Evolutionary conservation across 73 alveolate genomes (phyloP).

Genomic region (Stentor coeruleus): DNA sequence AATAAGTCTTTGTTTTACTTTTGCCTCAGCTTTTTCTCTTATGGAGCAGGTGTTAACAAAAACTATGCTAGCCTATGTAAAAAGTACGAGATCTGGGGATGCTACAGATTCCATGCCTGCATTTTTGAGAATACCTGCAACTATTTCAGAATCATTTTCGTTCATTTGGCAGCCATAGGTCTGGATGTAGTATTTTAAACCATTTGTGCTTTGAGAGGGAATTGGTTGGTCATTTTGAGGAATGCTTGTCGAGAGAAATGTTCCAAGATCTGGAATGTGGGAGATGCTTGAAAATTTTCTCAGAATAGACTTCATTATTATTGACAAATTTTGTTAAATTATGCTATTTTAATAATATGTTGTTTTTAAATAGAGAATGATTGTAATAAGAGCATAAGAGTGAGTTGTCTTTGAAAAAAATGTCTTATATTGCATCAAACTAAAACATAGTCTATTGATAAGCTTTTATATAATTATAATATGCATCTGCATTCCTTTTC

Average conservation of each 20-base stretch:
- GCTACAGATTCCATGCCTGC: conserved; percentile 46
- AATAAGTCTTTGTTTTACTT: conserved; percentile 66
- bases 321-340: too few species aligned
- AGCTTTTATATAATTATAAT: too few species aligned
- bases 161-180: conserved; percentile 82
- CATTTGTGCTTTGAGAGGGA: background rate
- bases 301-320: background rate
- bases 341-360: too few species aligned
- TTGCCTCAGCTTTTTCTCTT: conserved; percentile 80
- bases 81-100: conserved; percentile 18
- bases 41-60: conserved; percentile 80
- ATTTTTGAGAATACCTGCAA: conserved; percentile 45
- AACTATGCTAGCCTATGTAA: conserved; percentile 63
- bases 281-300: background rate
- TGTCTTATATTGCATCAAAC: too few species aligned
- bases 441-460: too few species aligned
- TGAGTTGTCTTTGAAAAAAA: too few species aligned
- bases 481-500: too few species aligned
- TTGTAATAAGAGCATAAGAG: too few species aligned
- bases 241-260: background rate
- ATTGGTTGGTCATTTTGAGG: background rate
- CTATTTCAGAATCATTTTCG: conserved; percentile 63
- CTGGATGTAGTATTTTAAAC: conserved; percentile 47
- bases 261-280: background rate
- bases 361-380: too few species aligned